Base-by-base conservation (phyloP, 2,329 filamentous ascomycete genomes). In the Bipolaris cookei region DNA sequence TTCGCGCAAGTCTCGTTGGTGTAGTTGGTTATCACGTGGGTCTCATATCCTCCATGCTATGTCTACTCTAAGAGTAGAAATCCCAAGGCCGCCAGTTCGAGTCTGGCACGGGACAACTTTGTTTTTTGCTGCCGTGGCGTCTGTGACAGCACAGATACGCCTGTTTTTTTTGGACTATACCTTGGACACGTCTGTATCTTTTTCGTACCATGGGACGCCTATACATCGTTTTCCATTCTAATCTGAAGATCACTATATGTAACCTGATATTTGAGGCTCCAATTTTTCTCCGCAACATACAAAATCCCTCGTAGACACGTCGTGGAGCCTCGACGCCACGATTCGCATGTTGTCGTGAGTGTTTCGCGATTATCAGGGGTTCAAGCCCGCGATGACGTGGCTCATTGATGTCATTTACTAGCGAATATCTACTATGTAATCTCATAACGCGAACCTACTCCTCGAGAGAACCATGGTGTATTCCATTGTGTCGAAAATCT, bases 21-120 rank as follows among this genome's bases (percentile, higher is more conserved):
- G 66, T 68, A 68, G 66, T 67, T 61, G 66, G 66, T 68, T 68
- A 68, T 68, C 66, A 68, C 66, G 66, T 68, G 64, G 66, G 66
- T 68, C 66, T 68, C 66, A 68, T 68, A 68, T 63, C 51, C 49
- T 48, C 44, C 57, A 67, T 41, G 37, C 42, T 66, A 67, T 68
- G 66, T 67, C 61, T 68, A 44, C 53, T 67, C 58, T 4, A 6
- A 60, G 61, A 56, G 57, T 46, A 66, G 66, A 63, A 47, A 68
- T 68, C 66, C 66, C 64, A 67, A 68, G 66, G 66, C 58, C 66
- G 61, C 64, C 64, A 68, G 66, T 68, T 68, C 66, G 66, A 68
- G 60, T 67, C 66, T 68, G 64, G 64, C 61, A 66, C 59, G 66
- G 63, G 62, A 59, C 62, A 64, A 1, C 6, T 38, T 52, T 38